Percentiles rank a stretch among this genome's conserved stretches.
These are phyloP conservation scores for Mycena filopes DNA, from an alignment of 768 basidiomycete species.

Conservation along the genomic window DNA sequence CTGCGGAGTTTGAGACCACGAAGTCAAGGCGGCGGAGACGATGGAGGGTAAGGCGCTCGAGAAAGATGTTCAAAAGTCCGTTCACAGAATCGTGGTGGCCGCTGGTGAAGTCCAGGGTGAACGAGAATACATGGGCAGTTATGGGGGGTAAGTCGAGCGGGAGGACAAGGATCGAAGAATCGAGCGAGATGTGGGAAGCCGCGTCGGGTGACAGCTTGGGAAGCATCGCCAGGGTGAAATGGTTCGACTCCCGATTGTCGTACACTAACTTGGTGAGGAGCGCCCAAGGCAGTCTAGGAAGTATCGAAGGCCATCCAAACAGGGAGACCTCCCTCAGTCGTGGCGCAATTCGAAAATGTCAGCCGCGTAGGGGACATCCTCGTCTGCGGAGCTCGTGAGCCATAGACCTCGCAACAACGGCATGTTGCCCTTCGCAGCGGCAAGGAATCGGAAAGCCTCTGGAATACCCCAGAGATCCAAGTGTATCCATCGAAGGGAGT, in stretches of 20 bases:
- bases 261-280: neutral
- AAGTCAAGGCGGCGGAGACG: too few relatives aligned
- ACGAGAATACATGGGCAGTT: neutral
- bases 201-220: neutral
- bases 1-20: too few relatives aligned
- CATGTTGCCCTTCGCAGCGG: neutral
- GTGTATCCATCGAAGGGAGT: conserved; percentile 15
- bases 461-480: neutral
- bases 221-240: neutral
- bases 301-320: neutral
- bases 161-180: neutral
- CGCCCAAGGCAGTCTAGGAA: neutral
- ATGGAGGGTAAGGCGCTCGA: too few relatives aligned
- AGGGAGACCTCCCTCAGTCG: neutral
- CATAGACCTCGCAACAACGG: neutral
- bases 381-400: neutral
- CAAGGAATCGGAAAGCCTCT: neutral
- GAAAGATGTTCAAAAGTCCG: too few relatives aligned
- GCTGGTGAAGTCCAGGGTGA: neutral
- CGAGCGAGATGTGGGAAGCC: neutral
- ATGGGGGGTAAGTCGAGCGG: neutral
- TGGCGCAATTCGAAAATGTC: conserved; percentile 12
- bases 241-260: neutral
- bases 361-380: too few relatives aligned
- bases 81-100: too few relatives aligned